A percentile compares a stretch with the other conserved stretches of the same genome.
Conservation (phyloP, 2,329 filamentous ascomycete genomes). For the Colletotrichum sp. region DNA sequence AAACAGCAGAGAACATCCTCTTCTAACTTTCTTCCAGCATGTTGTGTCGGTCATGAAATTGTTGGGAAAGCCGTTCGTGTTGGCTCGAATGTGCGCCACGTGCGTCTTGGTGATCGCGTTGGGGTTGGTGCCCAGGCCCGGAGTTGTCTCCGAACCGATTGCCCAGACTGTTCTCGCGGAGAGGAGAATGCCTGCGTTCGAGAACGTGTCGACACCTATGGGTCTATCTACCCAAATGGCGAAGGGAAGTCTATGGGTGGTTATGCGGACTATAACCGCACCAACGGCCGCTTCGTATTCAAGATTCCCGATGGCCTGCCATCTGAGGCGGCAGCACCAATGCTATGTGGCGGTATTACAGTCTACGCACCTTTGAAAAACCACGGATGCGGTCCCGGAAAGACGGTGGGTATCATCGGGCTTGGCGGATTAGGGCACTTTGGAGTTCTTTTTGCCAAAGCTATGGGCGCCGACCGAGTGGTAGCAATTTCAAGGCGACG, state of each 20-base stretch:
- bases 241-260: slow-evolving; percentile 58
- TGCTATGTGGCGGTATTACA: slow-evolving; percentile 75
- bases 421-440: slow-evolving; percentile 75
- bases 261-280: slow-evolving; percentile 37
- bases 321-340: slow-evolving; percentile 56
- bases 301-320: slow-evolving; percentile 47
- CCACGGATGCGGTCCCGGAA: slow-evolving; percentile 70
- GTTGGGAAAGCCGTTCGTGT: slow-evolving; percentile 62
- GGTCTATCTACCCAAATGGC: slow-evolving; percentile 53
- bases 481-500: slow-evolving; percentile 61
- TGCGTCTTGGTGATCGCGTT: slow-evolving; percentile 67
- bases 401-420: slow-evolving; percentile 71
- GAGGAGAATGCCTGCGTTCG: slow-evolving; percentile 45
- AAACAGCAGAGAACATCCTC: background rate
- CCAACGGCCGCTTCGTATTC: slow-evolving; percentile 51
- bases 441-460: slow-evolving; percentile 71
- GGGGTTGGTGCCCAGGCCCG: slow-evolving; percentile 65
- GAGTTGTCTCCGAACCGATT: slow-evolving; percentile 53
- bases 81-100: slow-evolving; percentile 48
- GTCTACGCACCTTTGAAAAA: slow-evolving; percentile 67
- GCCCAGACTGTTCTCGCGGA: slow-evolving; percentile 44
- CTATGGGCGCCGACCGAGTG: slow-evolving; percentile 66
- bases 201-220: slow-evolving; percentile 55
- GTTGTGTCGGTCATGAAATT: slow-evolving; percentile 69
- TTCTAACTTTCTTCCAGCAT: slow-evolving; percentile 31